Conservation (phyloP, 2,329 filamentous ascomycete genomes). For the Penicillium sp. region DNA sequence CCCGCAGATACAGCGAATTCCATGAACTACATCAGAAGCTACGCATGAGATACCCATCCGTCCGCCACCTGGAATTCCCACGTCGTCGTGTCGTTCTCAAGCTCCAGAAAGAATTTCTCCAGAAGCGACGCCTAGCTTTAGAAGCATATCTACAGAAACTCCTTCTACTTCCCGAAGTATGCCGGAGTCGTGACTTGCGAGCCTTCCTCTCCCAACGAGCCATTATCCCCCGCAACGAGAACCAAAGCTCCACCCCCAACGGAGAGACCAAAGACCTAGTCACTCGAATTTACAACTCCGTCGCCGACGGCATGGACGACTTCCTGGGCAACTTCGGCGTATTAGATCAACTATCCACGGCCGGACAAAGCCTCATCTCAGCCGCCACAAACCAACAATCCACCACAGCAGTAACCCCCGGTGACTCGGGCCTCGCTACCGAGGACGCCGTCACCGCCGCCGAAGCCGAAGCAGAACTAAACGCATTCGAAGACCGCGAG, state of each 20-base stretch:
- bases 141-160: constrained; percentile 78
- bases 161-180: constrained; percentile 80
- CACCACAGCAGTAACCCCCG: constrained; percentile 43
- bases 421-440: constrained; percentile 38
- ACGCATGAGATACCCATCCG: constrained; percentile 75
- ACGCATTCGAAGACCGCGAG: constrained; percentile 83
- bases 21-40: constrained; percentile 88
- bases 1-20: constrained; percentile 92
- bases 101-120: constrained; percentile 90
- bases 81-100: constrained; percentile 89
- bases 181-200: constrained; percentile 81
- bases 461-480: constrained; percentile 87
- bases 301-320: constrained; percentile 95
- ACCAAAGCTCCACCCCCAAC: constrained; percentile 38
- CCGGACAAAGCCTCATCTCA: constrained; percentile 70
- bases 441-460: constrained; percentile 46
- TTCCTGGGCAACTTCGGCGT: constrained; percentile 93
- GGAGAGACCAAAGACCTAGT: constrained; percentile 73
- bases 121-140: constrained; percentile 72
- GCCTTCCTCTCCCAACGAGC: constrained; percentile 84
- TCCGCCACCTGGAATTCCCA: constrained; percentile 84
- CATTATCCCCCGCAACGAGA: constrained; percentile 59
- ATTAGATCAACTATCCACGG: constrained; percentile 82
- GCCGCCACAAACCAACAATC: constrained; percentile 45
- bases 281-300: constrained; percentile 87